Percentiles rank a stretch among this genome's conserved stretches.
These are phyloP conservation scores for Fusarium siculi DNA, from an alignment of 2,329 filamentous ascomycete species.

Conservation along the genomic window DNA sequence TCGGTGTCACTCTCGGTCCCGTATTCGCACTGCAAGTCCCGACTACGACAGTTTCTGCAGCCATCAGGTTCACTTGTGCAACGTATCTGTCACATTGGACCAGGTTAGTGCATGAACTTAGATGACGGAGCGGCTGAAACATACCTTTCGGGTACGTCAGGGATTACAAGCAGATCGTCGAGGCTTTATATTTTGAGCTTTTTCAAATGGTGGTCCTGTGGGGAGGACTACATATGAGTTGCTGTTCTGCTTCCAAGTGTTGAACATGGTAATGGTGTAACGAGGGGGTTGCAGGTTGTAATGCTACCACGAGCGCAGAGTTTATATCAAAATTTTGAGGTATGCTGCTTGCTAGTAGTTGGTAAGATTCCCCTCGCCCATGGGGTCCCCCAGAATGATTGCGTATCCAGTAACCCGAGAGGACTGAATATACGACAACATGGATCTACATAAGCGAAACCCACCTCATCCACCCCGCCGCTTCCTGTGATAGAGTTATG, in stretches of 20 bases:
- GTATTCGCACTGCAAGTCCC: neutral
- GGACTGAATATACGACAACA: neutral
- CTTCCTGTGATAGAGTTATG: neutral
- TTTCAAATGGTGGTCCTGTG: neutral
- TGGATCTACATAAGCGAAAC: neutral
- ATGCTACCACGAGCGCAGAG: neutral
- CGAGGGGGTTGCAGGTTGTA: neutral
- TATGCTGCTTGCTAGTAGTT: neutral
- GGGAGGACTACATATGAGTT: neutral
- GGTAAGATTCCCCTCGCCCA: neutral
- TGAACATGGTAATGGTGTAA: neutral
- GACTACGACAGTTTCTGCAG: neutral
- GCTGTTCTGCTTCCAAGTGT: neutral
- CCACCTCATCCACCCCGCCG: neutral
- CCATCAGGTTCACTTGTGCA: neutral
- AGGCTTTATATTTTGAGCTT: neutral
- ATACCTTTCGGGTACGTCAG: neutral
- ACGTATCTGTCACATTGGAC: neutral
- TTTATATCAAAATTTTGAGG: neutral
- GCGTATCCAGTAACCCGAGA: neutral
- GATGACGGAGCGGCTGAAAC: neutral
- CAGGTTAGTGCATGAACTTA: neutral
- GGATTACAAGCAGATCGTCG: neutral
- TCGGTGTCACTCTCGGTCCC: neutral
- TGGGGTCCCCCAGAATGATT: neutral